A percentile compares a stretch with the other conserved stretches of the same genome.
Evolutionary conservation across 1,284 basidiomycete species (phyloP).

Genomic region (Hemileia vastatrix): DNA sequence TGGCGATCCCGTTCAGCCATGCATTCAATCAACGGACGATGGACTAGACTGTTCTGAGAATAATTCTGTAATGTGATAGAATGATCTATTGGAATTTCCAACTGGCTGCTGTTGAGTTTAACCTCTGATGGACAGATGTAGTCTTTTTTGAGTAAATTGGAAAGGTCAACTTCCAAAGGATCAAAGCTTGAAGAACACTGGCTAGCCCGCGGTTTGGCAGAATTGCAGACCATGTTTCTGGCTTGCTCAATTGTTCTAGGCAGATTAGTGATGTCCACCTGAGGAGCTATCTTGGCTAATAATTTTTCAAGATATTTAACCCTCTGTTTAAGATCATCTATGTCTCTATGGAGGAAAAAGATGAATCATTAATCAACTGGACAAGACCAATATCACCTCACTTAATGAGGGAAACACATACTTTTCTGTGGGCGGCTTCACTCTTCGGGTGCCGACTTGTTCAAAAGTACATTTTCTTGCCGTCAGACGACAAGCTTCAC

Average conservation of each 20-base stretch:
- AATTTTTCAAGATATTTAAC: conserved; percentile 10
- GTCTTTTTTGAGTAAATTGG: too few species aligned
- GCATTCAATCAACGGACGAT: not conserved
- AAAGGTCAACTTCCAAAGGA: too few species aligned
- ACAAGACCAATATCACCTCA: not conserved
- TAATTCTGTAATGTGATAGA: not conserved
- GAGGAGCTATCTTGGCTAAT: not conserved
- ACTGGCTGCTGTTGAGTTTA: not conserved
- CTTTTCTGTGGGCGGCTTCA: conserved; percentile 11
- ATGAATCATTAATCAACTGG: not conserved
- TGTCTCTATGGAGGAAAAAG: conserved; percentile 7
- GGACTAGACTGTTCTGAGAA: not conserved
- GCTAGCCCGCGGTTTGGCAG: conserved; percentile 7
- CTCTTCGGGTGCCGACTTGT: conserved; percentile 11
- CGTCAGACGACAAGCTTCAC: conserved; percentile 9
- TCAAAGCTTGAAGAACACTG: not conserved
- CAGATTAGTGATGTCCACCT: conserved; percentile 6
- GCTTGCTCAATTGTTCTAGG: conserved; percentile 15
- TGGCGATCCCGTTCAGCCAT: not conserved
- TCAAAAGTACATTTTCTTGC: conserved; percentile 16
- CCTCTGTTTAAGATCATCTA: conserved; percentile 3
- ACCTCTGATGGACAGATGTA: too few species aligned
- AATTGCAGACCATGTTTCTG: too few species aligned
- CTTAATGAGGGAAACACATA: not conserved
- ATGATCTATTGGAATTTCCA: not conserved